These are phyloP conservation scores for Russula olivacea DNA, from an alignment of 768 basidiomycete genomes.

Conservation along the genomic window DNA sequence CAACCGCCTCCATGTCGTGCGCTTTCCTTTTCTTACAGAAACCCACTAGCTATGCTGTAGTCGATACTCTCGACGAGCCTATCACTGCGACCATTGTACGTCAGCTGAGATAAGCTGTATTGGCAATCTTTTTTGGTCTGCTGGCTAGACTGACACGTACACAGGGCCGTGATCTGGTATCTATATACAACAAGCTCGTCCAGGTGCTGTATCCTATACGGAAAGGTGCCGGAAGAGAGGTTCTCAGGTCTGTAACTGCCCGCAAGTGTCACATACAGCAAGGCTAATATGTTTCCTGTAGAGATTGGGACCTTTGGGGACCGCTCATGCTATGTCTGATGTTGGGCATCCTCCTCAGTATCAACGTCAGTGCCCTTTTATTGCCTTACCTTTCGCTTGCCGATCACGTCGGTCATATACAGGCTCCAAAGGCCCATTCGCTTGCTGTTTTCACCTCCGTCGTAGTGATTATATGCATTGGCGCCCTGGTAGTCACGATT, in stretches of 20 bases:
- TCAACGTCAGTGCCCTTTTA: slow-evolving; percentile 51
- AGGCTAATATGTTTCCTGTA: slow-evolving; percentile 29
- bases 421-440: slow-evolving; percentile 82
- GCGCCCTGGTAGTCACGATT: slow-evolving; percentile 87
- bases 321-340: slow-evolving; percentile 78
- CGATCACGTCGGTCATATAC: slow-evolving; percentile 11
- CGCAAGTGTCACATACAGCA: slow-evolving; percentile 8
- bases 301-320: slow-evolving; percentile 99
- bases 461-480: slow-evolving; percentile 87
- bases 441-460: slow-evolving; percentile 90
- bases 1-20: background rate
- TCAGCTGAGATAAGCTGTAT: slow-evolving; percentile 4
- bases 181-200: slow-evolving; percentile 87
- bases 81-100: slow-evolving; percentile 82
- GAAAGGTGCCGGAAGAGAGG: slow-evolving; percentile 66
- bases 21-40: background rate
- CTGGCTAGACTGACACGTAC: background rate
- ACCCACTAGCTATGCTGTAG: slow-evolving; percentile 59
- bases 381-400: background rate
- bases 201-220: slow-evolving; percentile 88
- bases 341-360: slow-evolving; percentile 78
- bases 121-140: slow-evolving; percentile 8
- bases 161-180: slow-evolving; percentile 84
- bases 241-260: slow-evolving; percentile 52
- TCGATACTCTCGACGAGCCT: slow-evolving; percentile 90